Evolutionary conservation across 2,329 filamentous ascomycete species (phyloP).

Genomic region (Periconia macrospinosa): DNA sequence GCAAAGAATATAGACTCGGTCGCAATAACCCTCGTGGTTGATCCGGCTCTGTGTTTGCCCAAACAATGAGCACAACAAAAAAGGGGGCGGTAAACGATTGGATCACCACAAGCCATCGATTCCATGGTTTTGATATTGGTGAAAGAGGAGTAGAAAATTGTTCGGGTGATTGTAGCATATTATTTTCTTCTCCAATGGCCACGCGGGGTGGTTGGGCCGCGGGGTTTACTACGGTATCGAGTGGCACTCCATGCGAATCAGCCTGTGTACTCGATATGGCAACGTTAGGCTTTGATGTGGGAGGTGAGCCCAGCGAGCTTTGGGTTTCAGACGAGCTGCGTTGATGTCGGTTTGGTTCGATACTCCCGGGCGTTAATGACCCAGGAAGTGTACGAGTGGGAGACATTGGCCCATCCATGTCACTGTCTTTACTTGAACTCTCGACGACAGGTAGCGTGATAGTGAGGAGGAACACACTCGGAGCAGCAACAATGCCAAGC

Average conservation of each 20-base stretch:
- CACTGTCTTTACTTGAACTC: slow-evolving; percentile 57
- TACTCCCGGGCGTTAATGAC: slow-evolving; percentile 23
- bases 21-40: slow-evolving; percentile 62
- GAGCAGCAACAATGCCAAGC: slow-evolving; percentile 79
- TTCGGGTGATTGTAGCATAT: slow-evolving; percentile 40
- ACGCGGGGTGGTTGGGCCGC: slow-evolving; percentile 30
- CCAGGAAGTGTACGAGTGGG: slow-evolving; percentile 35
- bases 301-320: slow-evolving; percentile 7
- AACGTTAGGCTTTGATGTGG: slow-evolving; percentile 11
- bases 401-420: slow-evolving; percentile 42
- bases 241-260: slow-evolving; percentile 1
- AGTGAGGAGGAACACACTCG: slow-evolving; percentile 86
- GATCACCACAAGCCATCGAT: slow-evolving; percentile 82
- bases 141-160: slow-evolving; percentile 23
- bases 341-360: slow-evolving; percentile 20
- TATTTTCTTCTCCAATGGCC: slow-evolving; percentile 37
- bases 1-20: slow-evolving; percentile 46
- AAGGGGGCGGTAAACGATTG: slow-evolving; percentile 87
- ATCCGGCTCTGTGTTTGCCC: slow-evolving; percentile 67
- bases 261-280: slow-evolving; percentile 1
- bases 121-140: slow-evolving; percentile 66
- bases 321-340: slow-evolving; percentile 25
- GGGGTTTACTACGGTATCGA: slow-evolving; percentile 13
- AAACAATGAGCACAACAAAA: slow-evolving; percentile 77
- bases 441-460: slow-evolving; percentile 92